Evolutionary conservation across 768 basidiomycete species (phyloP).

Genomic region (Rhodocollybia butyracea): DNA sequence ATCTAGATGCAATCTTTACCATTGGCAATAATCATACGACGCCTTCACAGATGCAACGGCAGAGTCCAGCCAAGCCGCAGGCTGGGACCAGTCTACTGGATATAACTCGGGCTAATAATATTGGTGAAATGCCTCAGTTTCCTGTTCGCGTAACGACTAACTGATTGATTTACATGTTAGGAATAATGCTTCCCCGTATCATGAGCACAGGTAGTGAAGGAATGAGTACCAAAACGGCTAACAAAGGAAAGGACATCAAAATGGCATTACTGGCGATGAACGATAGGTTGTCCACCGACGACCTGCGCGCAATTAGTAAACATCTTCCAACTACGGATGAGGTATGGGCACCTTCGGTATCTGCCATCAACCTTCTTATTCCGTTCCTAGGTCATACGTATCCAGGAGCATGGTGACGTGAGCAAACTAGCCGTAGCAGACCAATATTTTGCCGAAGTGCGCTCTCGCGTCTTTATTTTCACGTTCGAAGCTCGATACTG

Average conservation of each 20-base stretch:
- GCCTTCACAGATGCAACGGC: slow-evolving; percentile 37
- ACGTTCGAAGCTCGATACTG: neutral
- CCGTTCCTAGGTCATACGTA: slow-evolving; percentile 47
- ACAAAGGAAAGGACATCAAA: too few relatives aligned
- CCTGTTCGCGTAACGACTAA: slow-evolving; percentile 2
- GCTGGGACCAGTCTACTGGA: slow-evolving; percentile 71
- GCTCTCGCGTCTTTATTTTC: slow-evolving; percentile 9
- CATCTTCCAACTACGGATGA: slow-evolving; percentile 84
- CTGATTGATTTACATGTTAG: slow-evolving; percentile 31
- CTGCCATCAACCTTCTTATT: neutral
- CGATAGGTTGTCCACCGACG: slow-evolving; percentile 70
- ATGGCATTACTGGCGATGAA: slow-evolving; percentile 71
- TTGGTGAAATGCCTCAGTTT: slow-evolving; percentile 45
- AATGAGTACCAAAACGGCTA: too few relatives aligned
- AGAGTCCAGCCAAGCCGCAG: slow-evolving; percentile 47
- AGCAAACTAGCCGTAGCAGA: slow-evolving; percentile 79
- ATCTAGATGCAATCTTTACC: slow-evolving; percentile 72
- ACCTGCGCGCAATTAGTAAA: slow-evolving; percentile 69
- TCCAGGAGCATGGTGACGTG: slow-evolving; percentile 70
- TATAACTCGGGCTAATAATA: slow-evolving; percentile 79
- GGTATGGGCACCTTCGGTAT: slow-evolving; percentile 32
- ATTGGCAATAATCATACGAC: slow-evolving; percentile 45
- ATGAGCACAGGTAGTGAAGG: slow-evolving; percentile 59
- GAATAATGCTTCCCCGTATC: slow-evolving; percentile 81
- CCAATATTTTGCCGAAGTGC: slow-evolving; percentile 75